These are phyloP conservation scores for Pythium insidiosum DNA, from an alignment of 352 stramenopile species.

Conservation along the genomic window DNA sequence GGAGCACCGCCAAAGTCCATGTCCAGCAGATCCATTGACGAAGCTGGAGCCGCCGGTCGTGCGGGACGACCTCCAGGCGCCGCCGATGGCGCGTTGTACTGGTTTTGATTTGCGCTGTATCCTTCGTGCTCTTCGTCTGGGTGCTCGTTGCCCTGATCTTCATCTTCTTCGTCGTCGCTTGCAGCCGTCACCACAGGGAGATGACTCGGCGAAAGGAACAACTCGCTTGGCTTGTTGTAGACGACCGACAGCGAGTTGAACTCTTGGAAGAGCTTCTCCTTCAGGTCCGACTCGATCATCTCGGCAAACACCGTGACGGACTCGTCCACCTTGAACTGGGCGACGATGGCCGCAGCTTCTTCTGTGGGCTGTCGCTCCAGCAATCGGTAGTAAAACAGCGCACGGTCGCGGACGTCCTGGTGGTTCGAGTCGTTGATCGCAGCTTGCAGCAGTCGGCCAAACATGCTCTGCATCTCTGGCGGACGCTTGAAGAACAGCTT, in stretches of 20 bases:
- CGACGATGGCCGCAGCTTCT: slow-evolving; percentile 86
- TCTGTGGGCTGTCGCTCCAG: slow-evolving; percentile 89
- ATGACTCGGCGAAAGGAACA: slow-evolving; percentile 90
- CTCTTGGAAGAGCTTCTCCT: slow-evolving; percentile 90
- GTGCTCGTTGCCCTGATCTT: slow-evolving; percentile 25
- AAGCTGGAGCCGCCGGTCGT: slow-evolving; percentile 4
- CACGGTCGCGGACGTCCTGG: slow-evolving; percentile 95
- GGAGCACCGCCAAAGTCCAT: slow-evolving; percentile 58
- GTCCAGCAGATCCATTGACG: slow-evolving; percentile 56
- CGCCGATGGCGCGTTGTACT: slow-evolving; percentile 24
- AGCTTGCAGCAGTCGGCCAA: slow-evolving; percentile 90
- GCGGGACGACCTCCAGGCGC: not conserved
- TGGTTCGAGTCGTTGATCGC: slow-evolving; percentile 94
- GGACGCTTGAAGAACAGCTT: slow-evolving; percentile 99
- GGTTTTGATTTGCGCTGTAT: slow-evolving; percentile 25
- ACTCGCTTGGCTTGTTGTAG: slow-evolving; percentile 94
- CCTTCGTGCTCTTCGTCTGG: slow-evolving; percentile 31
- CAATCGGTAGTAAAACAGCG: slow-evolving; percentile 97
- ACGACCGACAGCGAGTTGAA: slow-evolving; percentile 98
- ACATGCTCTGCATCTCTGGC: slow-evolving; percentile 96
- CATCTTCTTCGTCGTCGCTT: slow-evolving; percentile 44
- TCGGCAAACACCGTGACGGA: slow-evolving; percentile 84
- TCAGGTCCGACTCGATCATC: slow-evolving; percentile 76
- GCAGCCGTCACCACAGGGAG: slow-evolving; percentile 31
- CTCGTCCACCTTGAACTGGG: slow-evolving; percentile 61